phyloP scores from a whole-genome alignment of 2,329 filamentous ascomycete genomes.

The Colletotrichum horii region DNA sequence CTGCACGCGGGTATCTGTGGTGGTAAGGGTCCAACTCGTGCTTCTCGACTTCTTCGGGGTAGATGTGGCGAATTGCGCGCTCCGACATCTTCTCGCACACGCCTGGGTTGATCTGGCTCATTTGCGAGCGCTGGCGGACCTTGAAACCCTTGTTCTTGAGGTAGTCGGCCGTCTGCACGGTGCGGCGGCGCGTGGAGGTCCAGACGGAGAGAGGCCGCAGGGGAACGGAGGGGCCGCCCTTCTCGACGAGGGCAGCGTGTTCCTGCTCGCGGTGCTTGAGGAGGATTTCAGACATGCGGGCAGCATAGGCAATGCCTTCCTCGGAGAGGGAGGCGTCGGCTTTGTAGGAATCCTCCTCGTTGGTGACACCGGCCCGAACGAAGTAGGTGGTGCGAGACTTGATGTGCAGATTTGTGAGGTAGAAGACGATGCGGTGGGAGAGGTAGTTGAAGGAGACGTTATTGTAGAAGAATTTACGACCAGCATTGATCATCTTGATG shows the following conservation, averaged over 20 bases:
- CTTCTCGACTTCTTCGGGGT: conserved; percentile 89
- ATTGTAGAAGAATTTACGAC: conserved; percentile 91
- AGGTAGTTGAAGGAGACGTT: conserved; percentile 97
- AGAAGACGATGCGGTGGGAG: conserved; percentile 97
- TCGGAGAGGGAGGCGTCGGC: conserved; percentile 84
- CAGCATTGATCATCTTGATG: conserved; percentile 99
- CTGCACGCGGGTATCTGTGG: conserved; percentile 91
- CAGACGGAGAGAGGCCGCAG: conserved; percentile 86
- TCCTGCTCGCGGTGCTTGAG: conserved; percentile 85
- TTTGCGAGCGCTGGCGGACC: conserved; percentile 89
- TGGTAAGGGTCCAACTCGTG: conserved; percentile 96
- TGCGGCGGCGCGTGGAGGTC: conserved; percentile 91
- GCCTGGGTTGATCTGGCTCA: conserved; percentile 96
- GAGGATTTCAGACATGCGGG: conserved; percentile 84
- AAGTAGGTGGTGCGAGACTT: conserved; percentile 95
- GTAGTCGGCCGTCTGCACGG: conserved; percentile 86
- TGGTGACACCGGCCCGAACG: conserved; percentile 82
- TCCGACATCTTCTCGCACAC: conserved; percentile 95
- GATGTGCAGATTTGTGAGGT: conserved; percentile 96
- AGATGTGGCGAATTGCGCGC: conserved; percentile 77
- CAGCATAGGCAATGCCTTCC: conserved; percentile 80
- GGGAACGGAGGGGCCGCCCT: conserved; percentile 70
- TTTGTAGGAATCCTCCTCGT: conserved; percentile 91
- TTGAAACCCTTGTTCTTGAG: conserved; percentile 83
- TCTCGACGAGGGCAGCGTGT: conserved; percentile 69